phyloP scores from a whole-genome alignment of 305 asterid species.

The Stenogyne calaminthoides region DNA sequence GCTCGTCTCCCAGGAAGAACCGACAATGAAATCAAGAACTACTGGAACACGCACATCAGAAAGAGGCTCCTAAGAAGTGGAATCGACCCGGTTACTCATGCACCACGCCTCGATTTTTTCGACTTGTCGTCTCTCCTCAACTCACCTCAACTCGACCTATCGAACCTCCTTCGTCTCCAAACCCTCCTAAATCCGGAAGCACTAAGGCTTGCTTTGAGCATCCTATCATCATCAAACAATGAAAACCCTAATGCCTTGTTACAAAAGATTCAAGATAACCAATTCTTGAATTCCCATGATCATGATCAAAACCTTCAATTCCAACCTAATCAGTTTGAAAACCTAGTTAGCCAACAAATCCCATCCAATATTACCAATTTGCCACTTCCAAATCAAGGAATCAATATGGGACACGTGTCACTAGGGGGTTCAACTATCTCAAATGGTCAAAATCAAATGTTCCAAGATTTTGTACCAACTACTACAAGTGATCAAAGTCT shows the following conservation, averaged over 20 bases:
- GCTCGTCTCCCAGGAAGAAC: constrained; percentile 72
- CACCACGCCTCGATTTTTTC: constrained; percentile 56
- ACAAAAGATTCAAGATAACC: constrained; percentile 49
- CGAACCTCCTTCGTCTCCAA: constrained; percentile 58
- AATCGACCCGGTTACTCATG: constrained; percentile 77
- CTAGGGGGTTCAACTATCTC: constrained; percentile 32
- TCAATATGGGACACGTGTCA: constrained; percentile 31
- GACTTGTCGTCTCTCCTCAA: constrained; percentile 55
- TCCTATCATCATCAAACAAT: constrained; percentile 39
- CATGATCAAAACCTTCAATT: constrained; percentile 33
- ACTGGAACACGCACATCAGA: constrained; percentile 77
- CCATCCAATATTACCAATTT: constrained; percentile 36
- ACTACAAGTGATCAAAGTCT: constrained; percentile 29
- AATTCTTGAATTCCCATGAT: constrained; percentile 29
- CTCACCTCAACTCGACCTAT: constrained; percentile 52
- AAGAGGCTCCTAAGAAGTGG: constrained; percentile 67
- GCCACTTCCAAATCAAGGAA: constrained; percentile 29
- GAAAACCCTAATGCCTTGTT: constrained; percentile 41
- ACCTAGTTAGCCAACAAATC: constrained; percentile 35
- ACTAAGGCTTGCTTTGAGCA: constrained; percentile 42
- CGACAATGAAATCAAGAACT: constrained; percentile 78
- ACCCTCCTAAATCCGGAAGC: constrained; percentile 62
- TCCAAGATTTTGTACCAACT: constrained; percentile 25
- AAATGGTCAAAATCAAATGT: constrained; percentile 20
- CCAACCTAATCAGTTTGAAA: constrained; percentile 48